Conservation (phyloP, 2,329 filamentous ascomycete species). For the Conoideocrella luteorostrata region DNA sequence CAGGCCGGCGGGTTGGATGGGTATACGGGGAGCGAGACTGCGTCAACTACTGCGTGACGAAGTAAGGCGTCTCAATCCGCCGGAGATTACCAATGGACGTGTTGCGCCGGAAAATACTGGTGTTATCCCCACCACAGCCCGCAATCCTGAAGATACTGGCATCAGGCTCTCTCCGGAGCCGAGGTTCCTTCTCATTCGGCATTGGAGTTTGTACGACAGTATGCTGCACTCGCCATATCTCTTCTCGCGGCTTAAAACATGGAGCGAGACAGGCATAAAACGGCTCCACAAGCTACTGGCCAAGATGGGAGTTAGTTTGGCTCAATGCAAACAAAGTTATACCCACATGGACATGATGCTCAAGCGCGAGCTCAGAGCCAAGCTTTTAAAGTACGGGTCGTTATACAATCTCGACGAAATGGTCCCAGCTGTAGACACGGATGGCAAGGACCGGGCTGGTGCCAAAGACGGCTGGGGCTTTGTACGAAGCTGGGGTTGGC, state of each 20-base stretch:
- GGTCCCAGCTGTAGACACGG: slow-evolving; percentile 71
- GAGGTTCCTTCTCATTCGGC: slow-evolving; percentile 82
- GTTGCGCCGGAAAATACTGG: slow-evolving; percentile 62
- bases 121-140: slow-evolving; percentile 83
- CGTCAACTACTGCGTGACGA: slow-evolving; percentile 85
- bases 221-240: slow-evolving; percentile 97
- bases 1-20: slow-evolving; percentile 67
- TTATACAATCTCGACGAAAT: slow-evolving; percentile 92
- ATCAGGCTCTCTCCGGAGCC: slow-evolving; percentile 93
- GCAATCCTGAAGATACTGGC: slow-evolving; percentile 82
- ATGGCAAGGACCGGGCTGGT: slow-evolving; percentile 61
- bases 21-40: slow-evolving; percentile 74
- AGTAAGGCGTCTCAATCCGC: slow-evolving; percentile 86
- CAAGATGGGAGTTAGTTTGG: slow-evolving; percentile 94
- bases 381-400: slow-evolving; percentile 84
- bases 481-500: slow-evolving; percentile 95
- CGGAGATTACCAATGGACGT: slow-evolving; percentile 56
- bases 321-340: slow-evolving; percentile 91
- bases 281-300: slow-evolving; percentile 88
- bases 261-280: slow-evolving; percentile 84
- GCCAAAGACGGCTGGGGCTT: slow-evolving; percentile 94
- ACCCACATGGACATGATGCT: slow-evolving; percentile 98
- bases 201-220: slow-evolving; percentile 97
- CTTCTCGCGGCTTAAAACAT: slow-evolving; percentile 85
- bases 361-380: slow-evolving; percentile 77